These are phyloP conservation scores for Sonneratia alba DNA, from an alignment of 345 rosid genomes.

Conservation along the genomic window DNA sequence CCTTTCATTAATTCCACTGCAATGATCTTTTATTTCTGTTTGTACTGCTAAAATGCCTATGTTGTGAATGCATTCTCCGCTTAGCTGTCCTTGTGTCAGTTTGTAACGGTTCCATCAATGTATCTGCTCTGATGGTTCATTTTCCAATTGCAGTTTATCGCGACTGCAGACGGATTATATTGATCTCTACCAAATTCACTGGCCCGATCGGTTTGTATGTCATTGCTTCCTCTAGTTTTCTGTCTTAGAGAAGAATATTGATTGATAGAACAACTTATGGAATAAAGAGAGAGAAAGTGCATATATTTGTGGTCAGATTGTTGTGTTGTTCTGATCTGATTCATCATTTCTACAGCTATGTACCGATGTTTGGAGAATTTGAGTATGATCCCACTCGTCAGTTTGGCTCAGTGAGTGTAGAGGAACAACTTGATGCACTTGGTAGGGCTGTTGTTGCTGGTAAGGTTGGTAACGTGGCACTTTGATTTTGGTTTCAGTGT, in stretches of 20 bases:
- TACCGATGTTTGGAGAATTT: conserved; percentile 56
- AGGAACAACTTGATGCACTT: conserved; percentile 55
- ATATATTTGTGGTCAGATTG: neutral
- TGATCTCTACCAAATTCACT: conserved; percentile 57
- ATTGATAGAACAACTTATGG: neutral
- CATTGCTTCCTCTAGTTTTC: conserved; percentile 9
- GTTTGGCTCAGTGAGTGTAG: conserved; percentile 30
- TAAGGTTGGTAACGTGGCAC: conserved; percentile 23
- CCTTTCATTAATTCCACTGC: neutral
- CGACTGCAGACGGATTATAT: conserved; percentile 43
- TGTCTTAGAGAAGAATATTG: neutral
- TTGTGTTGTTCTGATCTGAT: conserved; percentile 1
- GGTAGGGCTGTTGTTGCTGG: conserved; percentile 41
- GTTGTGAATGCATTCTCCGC: neutral
- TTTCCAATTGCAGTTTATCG: conserved; percentile 27
- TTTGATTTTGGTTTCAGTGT: conserved; percentile 2
- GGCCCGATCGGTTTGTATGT: conserved; percentile 76
- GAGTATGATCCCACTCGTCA: conserved; percentile 40
- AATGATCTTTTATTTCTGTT: neutral
- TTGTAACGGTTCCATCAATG: neutral
- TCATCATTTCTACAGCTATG: conserved; percentile 25
- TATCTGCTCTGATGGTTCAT: conserved; percentile 6
- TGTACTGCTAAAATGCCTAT: too few relatives aligned
- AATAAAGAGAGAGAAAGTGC: neutral
- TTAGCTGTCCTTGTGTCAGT: neutral